A percentile compares a stretch with the other conserved stretches of the same genome.
phyloP scores from a whole-genome alignment of 495 filamentous ascomycete genomes.

The Aspergillus egyptiacus region DNA sequence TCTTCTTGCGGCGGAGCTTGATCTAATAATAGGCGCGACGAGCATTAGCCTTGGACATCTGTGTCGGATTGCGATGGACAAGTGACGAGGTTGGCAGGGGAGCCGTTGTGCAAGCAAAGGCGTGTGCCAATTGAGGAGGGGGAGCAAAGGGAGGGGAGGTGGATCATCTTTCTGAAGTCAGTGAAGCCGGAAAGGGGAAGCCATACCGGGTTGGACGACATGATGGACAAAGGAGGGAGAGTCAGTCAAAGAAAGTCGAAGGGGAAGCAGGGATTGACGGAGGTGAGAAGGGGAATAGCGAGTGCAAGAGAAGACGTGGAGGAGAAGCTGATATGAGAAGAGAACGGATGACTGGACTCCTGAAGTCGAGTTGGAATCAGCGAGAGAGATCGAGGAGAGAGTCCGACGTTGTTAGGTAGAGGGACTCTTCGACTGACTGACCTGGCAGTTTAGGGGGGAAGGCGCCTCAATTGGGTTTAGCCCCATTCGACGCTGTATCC shows the following conservation, averaged over 20 bases:
- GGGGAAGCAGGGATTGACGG: conserved; percentile 7
- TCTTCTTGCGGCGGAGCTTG: conserved; percentile 99
- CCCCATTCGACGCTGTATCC: conserved; percentile 8
- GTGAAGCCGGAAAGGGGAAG: conserved; percentile 33
- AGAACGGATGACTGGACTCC: conserved; percentile 21
- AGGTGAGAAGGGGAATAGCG: conserved; percentile 13
- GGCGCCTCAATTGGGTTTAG: conserved; percentile 11
- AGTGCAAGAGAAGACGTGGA: conserved; percentile 19
- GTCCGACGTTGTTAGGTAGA: not conserved
- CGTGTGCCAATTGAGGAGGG: conserved; percentile 14
- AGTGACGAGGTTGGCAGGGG: conserved; percentile 1
- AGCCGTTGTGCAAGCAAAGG: not conserved
- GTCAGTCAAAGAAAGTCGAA: conserved; percentile 14
- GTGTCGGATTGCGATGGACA: conserved; percentile 1
- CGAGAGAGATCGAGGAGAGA: conserved; percentile 17
- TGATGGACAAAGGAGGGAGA: conserved; percentile 36
- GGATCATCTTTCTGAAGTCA: conserved; percentile 26
- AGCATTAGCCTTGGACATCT: conserved; percentile 30
- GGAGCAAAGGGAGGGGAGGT: conserved; percentile 30
- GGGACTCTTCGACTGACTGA: conserved; percentile 11
- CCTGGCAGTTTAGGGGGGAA: conserved; percentile 19
- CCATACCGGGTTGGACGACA: conserved; percentile 61
- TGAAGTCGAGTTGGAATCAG: conserved; percentile 22
- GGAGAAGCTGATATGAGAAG: conserved; percentile 14
- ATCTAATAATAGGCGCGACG: conserved; percentile 50